A percentile compares a stretch with the other conserved stretches of the same genome.
These are phyloP conservation scores for Trapa bicornis DNA, from an alignment of 345 rosid species.

Conservation along the genomic window DNA sequence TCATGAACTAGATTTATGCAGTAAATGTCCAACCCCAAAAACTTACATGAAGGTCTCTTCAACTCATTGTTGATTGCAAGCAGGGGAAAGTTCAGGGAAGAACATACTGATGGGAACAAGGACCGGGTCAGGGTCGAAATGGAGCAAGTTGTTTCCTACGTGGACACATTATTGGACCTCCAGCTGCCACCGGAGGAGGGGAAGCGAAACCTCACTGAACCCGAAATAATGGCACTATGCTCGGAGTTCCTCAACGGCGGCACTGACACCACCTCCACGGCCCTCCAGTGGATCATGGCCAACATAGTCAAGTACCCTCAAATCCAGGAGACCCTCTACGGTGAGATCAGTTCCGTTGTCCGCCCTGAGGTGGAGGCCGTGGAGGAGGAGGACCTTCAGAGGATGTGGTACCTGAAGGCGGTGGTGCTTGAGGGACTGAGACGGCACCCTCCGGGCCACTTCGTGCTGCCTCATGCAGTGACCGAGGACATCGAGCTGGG, in stretches of 20 bases:
- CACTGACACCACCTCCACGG: constrained; percentile 13
- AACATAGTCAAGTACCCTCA: constrained; percentile 10
- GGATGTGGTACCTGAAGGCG: not conserved
- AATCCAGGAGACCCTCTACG: constrained; percentile 6
- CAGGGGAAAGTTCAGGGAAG: not conserved
- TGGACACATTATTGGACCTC: constrained; percentile 7
- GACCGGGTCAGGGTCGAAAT: not conserved
- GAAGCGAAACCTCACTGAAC: constrained; percentile 6
- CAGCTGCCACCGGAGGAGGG: not conserved
- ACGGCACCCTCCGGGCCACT: not conserved
- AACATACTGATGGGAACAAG: not conserved
- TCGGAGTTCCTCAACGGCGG: constrained; percentile 12
- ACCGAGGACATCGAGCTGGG: constrained; percentile 8
- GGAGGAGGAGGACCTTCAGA: constrained; percentile 6
- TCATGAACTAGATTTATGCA: no score
- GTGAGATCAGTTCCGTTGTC: not conserved
- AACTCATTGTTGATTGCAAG: not conserved
- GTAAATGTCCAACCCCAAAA: no score
- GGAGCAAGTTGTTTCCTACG: not conserved
- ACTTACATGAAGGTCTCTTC: no score
- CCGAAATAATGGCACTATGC: not conserved
- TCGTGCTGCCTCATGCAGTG: constrained; percentile 4
- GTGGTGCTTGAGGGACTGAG: no score
- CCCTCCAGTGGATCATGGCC: constrained; percentile 16
- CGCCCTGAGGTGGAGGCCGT: not conserved